phyloP scores from a whole-genome alignment of 208 protist species.

The Wallacemonas rigidus region DNA sequence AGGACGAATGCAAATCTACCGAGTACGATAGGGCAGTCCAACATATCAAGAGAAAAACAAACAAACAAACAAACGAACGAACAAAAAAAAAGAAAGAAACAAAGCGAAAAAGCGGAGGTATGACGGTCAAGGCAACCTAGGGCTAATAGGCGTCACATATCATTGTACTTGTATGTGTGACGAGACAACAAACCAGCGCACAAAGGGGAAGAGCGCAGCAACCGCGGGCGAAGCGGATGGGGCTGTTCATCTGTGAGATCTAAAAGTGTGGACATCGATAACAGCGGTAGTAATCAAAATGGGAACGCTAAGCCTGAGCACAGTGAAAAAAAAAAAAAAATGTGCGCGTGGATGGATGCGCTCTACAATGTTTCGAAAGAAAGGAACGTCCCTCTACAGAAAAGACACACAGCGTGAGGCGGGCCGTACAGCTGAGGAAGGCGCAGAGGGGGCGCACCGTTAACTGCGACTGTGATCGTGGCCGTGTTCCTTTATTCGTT shows the following conservation, averaged over 20 bases:
- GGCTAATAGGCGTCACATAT: neutral
- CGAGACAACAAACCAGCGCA: too few relatives aligned
- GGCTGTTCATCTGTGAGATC: too few relatives aligned
- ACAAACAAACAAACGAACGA: conserved; percentile 3
- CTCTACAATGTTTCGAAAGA: neutral
- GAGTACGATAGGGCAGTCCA: neutral
- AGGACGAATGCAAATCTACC: neutral
- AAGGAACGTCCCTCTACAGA: neutral
- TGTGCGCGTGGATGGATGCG: neutral
- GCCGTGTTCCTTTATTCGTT: neutral
- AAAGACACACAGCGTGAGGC: neutral
- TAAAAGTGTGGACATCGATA: too few relatives aligned
- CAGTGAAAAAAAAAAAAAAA: neutral
- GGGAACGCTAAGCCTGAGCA: too few relatives aligned
- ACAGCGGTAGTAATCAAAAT: too few relatives aligned
- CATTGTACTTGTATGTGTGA: too few relatives aligned
- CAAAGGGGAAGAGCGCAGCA: too few relatives aligned
- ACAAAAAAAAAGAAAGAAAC: conserved; percentile 11
- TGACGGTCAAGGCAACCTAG: neutral
- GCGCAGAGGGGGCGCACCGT: too few relatives aligned
- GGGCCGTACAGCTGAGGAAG: too few relatives aligned
- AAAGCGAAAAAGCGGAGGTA: neutral
- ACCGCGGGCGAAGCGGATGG: too few relatives aligned
- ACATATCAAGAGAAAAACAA: conserved; percentile 19
- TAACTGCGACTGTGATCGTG: neutral